Evolutionary conservation across 768 basidiomycete species (phyloP).

Genomic region (Tylopilus subfusipes): DNA sequence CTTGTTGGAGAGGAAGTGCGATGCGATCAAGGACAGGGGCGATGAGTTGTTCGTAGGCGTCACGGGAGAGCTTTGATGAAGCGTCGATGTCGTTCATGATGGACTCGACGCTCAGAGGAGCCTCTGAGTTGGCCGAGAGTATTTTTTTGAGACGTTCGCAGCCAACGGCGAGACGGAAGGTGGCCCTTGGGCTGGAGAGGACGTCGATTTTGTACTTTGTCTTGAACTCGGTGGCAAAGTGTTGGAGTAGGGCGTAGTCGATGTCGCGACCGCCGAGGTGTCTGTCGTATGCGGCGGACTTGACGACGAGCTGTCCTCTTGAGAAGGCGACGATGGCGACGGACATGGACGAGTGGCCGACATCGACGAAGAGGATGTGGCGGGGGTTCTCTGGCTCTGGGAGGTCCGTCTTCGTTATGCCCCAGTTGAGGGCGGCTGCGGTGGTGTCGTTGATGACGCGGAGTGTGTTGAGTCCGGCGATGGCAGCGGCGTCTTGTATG

Average conservation of each 20-base stretch:
- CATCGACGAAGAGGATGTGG: conserved; percentile 91
- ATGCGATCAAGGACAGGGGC: conserved; percentile 74
- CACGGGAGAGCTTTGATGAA: conserved; percentile 77
- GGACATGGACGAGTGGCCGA: conserved; percentile 90
- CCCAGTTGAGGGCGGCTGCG: conserved; percentile 93
- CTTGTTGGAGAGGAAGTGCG: conserved; percentile 67
- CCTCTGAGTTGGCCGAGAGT: conserved; percentile 88
- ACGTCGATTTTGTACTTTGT: conserved; percentile 98
- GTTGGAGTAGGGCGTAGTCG: conserved; percentile 83
- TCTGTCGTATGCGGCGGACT: conserved; percentile 85
- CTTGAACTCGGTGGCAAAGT: conserved; percentile 93
- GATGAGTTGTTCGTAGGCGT: conserved; percentile 79
- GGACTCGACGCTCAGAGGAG: conserved; percentile 89
- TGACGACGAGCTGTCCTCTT: conserved; percentile 88
- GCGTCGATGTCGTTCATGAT: conserved; percentile 97
- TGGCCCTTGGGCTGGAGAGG: conserved; percentile 83
- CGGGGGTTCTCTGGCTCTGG: conserved; percentile 79
- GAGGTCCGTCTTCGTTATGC: conserved; percentile 97
- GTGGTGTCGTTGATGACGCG: conserved; percentile 98
- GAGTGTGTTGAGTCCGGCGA: conserved; percentile 86
- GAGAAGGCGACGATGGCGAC: conserved; percentile 88
- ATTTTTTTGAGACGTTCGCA: conserved; percentile 97
- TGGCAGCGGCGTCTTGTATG: conserved; percentile 81
- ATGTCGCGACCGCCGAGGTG: conserved; percentile 96
- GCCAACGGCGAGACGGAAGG: conserved; percentile 82